Percentiles rank a stretch among this genome's conserved stretches.
These are phyloP conservation scores for Euphrasia arctica DNA, from an alignment of 305 asterid genomes.

Conservation along the genomic window DNA sequence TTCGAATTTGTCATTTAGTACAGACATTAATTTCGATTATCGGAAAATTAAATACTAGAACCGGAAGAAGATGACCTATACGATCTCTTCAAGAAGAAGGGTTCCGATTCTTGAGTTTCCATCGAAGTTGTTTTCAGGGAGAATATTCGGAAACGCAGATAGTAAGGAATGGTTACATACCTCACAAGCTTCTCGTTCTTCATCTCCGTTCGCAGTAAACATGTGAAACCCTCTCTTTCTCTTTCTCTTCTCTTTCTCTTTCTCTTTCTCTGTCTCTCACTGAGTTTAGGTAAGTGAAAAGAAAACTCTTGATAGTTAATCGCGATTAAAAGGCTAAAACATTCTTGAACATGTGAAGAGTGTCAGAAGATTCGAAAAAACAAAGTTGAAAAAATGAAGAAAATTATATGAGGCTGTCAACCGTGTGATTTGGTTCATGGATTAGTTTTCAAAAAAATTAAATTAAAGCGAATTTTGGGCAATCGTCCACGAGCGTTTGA, in stretches of 20 bases:
- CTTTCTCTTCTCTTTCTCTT: neutral
- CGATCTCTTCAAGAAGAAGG: constrained; percentile 16
- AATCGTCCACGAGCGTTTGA: too few species aligned
- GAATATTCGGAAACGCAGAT: constrained; percentile 17
- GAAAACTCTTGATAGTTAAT: constrained; percentile 17
- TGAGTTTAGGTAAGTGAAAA: neutral
- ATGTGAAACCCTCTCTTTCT: constrained; percentile 19
- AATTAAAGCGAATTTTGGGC: too few species aligned
- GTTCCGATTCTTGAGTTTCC: constrained; percentile 1
- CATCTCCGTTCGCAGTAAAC: constrained; percentile 38
- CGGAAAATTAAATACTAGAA: constrained; percentile 6
- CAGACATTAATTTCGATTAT: constrained; percentile 2
- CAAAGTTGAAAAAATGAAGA: too few species aligned
- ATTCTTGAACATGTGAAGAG: constrained; percentile 34
- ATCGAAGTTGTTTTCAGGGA: neutral
- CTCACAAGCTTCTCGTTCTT: constrained; percentile 59
- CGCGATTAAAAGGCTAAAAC: constrained; percentile 33
- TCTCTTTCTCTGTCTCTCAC: neutral
- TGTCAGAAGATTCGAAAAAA: constrained; percentile 13
- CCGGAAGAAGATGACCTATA: constrained; percentile 16
- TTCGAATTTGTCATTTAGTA: neutral
- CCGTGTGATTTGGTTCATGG: too few species aligned
- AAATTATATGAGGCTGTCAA: too few species aligned
- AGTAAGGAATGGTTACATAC: constrained; percentile 31
- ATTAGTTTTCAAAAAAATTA: too few species aligned